Evolutionary conservation across 1,284 basidiomycete genomes (phyloP).

Genomic region (Leccinum angustisporum): DNA sequence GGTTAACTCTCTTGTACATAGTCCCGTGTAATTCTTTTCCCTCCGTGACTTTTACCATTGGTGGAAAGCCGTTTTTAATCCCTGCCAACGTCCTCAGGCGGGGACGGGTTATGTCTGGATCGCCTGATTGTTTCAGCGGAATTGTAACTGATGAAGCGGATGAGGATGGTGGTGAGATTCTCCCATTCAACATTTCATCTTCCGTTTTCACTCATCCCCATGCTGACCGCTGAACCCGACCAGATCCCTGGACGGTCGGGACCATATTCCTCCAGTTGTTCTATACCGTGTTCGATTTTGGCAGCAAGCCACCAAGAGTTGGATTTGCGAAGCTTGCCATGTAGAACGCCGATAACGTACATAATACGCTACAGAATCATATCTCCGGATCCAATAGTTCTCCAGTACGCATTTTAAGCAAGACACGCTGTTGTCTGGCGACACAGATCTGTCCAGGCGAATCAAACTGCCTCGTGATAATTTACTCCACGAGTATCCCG

Average conservation of each 20-base stretch:
- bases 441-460: not conserved
- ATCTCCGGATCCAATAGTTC: no score
- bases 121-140: not conserved
- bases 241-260: not conserved
- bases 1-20: not conserved
- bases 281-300: not conserved
- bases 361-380: not conserved
- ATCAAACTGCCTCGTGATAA: not conserved
- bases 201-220: no score
- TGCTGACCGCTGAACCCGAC: not conserved
- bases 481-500: not conserved
- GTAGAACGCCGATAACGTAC: not conserved
- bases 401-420: not conserved
- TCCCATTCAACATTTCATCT: no score
- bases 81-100: not conserved
- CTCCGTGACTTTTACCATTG: not conserved
- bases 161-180: not conserved
- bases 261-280: not conserved
- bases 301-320: not conserved
- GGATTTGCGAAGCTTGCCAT: not conserved
- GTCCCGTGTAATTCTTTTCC: not conserved
- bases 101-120: not conserved
- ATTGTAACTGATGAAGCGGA: not conserved
- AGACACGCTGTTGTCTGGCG: not conserved
- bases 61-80: not conserved